Evolutionary conservation across 768 basidiomycete species (phyloP).

Genomic region (Suillus decipiens): DNA sequence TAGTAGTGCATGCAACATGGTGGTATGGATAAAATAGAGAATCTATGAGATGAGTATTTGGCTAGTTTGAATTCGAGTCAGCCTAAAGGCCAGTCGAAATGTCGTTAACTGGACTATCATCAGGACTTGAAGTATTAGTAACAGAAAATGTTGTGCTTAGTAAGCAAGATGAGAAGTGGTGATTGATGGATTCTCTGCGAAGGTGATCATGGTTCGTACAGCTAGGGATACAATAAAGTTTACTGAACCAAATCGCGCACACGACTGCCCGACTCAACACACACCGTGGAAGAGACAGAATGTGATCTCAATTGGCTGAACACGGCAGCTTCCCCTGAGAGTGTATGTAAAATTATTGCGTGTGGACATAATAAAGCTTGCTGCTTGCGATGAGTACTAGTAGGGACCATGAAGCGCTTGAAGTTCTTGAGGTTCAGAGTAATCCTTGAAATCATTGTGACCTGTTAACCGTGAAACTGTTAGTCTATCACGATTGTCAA

Average conservation of each 20-base stretch:
- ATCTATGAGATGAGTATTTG: no score
- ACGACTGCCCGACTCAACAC: not conserved
- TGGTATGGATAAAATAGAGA: not conserved
- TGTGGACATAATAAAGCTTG: not conserved
- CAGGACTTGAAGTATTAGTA: constrained; percentile 1
- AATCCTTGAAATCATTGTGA: constrained; percentile 71
- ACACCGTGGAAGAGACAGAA: constrained; percentile 4
- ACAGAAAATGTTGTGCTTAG: constrained; percentile 9
- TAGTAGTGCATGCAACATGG: not conserved
- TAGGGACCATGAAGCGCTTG: constrained; percentile 12
- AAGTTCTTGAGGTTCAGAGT: constrained; percentile 57
- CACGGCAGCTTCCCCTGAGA: not conserved
- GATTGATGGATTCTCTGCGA: not conserved
- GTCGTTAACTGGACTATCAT: not conserved
- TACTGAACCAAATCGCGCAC: constrained; percentile 5
- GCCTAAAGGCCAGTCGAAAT: not conserved
- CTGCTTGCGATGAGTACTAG: not conserved
- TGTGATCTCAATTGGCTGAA: not conserved
- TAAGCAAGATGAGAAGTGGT: not conserved
- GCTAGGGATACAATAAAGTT: not conserved
- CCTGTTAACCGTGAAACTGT: constrained; percentile 28
- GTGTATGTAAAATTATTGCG: not conserved
- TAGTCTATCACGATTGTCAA: constrained; percentile 29
- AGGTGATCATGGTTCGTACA: not conserved
- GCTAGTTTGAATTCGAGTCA: not conserved